phyloP scores from a whole-genome alignment of 495 filamentous ascomycete species.

The Penicillium cinerascens region DNA sequence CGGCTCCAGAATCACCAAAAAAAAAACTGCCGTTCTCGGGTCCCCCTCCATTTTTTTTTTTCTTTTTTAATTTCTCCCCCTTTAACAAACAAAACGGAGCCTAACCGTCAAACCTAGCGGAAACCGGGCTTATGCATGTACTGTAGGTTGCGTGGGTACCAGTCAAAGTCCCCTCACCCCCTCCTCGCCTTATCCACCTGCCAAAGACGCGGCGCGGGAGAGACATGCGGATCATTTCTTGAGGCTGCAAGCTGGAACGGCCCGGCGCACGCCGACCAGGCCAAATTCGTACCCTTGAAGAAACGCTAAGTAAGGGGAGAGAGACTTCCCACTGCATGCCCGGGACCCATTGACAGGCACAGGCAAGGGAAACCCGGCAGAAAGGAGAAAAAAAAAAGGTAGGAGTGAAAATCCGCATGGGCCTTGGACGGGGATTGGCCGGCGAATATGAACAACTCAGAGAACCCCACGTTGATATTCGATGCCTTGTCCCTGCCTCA shows the following conservation, averaged over 20 bases:
- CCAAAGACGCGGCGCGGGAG: constrained; percentile 34
- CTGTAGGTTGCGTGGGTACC: constrained; percentile 27
- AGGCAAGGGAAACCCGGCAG: not conserved
- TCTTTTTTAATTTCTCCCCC: constrained; percentile 7
- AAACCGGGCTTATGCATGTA: constrained; percentile 40
- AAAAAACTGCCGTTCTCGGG: constrained; percentile 24
- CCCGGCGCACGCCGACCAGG: constrained; percentile 47
- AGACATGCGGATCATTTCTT: constrained; percentile 47
- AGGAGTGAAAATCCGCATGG: not conserved
- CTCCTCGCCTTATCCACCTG: constrained; percentile 33
- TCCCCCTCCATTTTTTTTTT: constrained; percentile 5
- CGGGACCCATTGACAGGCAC: not conserved
- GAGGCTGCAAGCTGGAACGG: constrained; percentile 53
- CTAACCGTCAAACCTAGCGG: constrained; percentile 40
- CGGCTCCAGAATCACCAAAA: constrained; percentile 5
- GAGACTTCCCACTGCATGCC: not conserved
- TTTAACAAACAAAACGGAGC: constrained; percentile 34
- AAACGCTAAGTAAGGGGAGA: constrained; percentile 35
- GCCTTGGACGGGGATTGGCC: constrained; percentile 14
- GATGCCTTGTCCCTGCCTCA: constrained; percentile 13
- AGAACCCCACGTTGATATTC: constrained; percentile 22
- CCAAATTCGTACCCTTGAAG: constrained; percentile 32
- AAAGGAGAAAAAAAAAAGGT: not conserved
- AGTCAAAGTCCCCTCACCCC: constrained; percentile 10
- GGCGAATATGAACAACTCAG: constrained; percentile 34